Evolutionary conservation across 768 basidiomycete species (phyloP).

Genomic region (Suillus alpinus): DNA sequence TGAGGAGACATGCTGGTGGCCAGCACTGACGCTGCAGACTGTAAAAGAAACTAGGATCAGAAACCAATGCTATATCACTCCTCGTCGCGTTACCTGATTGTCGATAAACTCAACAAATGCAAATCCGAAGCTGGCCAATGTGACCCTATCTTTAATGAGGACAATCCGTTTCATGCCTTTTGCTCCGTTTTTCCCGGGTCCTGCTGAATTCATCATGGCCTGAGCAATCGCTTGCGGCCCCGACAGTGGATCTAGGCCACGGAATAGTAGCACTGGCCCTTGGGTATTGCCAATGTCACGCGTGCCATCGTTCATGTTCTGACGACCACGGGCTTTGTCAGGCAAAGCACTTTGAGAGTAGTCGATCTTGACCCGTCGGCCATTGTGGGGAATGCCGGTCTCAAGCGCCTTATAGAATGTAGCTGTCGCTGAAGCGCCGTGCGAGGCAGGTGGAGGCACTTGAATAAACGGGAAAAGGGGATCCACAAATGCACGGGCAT

Average conservation of each 20-base stretch:
- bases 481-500: conserved; percentile 88
- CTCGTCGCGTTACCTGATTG: conserved; percentile 52
- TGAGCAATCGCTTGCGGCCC: conserved; percentile 85
- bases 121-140: conserved; percentile 88
- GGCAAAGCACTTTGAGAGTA: conserved; percentile 86
- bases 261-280: conserved; percentile 80
- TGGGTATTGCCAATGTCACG: conserved; percentile 91
- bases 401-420: conserved; percentile 76
- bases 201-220: conserved; percentile 80
- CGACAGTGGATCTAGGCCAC: conserved; percentile 85
- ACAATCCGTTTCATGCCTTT: conserved; percentile 87
- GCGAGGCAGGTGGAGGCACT: conserved; percentile 87
- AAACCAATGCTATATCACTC: neutral
- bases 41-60: conserved; percentile 12
- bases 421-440: conserved; percentile 74
- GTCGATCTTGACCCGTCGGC: conserved; percentile 91
- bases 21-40: conserved; percentile 83
- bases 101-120: conserved; percentile 93
- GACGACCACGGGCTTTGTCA: conserved; percentile 58
- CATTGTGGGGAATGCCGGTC: conserved; percentile 66
- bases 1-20: conserved; percentile 85
- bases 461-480: conserved; percentile 88
- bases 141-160: conserved; percentile 85
- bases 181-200: conserved; percentile 72
- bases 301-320: conserved; percentile 87